Conservation (phyloP, 768 basidiomycete species). For the Amanita brunnescens region DNA sequence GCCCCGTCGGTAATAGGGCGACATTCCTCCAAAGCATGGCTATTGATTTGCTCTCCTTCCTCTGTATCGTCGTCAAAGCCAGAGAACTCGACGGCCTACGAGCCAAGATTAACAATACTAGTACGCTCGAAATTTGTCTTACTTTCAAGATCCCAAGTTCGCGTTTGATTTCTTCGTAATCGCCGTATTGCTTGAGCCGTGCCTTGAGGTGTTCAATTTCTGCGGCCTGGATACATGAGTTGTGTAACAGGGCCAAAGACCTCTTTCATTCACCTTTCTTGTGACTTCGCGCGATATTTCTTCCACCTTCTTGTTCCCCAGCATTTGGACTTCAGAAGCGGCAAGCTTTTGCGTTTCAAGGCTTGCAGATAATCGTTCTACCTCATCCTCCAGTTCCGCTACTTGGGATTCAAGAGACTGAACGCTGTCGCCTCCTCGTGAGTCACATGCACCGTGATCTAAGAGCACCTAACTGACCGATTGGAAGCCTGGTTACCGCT, state of each 20-base stretch:
- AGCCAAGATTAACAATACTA: not conserved
- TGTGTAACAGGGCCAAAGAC: not conserved
- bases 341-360: slow-evolving; percentile 52
- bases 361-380: slow-evolving; percentile 55
- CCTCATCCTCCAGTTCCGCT: slow-evolving; percentile 67
- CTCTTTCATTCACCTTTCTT: slow-evolving; percentile 32
- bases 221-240: slow-evolving; percentile 26
- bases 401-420: slow-evolving; percentile 67
- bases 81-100: slow-evolving; percentile 91
- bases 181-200: slow-evolving; percentile 62
- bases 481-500: slow-evolving; percentile 67
- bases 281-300: slow-evolving; percentile 53
- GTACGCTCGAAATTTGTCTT: not conserved
- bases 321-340: slow-evolving; percentile 38
- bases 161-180: slow-evolving; percentile 97
- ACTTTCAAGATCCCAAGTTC: slow-evolving; percentile 99
- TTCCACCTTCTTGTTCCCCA: slow-evolving; percentile 44
- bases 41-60: slow-evolving; percentile 38
- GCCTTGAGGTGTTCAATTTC: slow-evolving; percentile 66
- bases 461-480: slow-evolving; percentile 36
- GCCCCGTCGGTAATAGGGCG: slow-evolving; percentile 85
- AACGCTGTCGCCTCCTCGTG: slow-evolving; percentile 35
- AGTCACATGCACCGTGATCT: not conserved
- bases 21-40: slow-evolving; percentile 42
- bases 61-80: slow-evolving; percentile 74